phyloP scores from a whole-genome alignment of 2,329 filamentous ascomycete genomes.

The Pseudocercospora cruenta region DNA sequence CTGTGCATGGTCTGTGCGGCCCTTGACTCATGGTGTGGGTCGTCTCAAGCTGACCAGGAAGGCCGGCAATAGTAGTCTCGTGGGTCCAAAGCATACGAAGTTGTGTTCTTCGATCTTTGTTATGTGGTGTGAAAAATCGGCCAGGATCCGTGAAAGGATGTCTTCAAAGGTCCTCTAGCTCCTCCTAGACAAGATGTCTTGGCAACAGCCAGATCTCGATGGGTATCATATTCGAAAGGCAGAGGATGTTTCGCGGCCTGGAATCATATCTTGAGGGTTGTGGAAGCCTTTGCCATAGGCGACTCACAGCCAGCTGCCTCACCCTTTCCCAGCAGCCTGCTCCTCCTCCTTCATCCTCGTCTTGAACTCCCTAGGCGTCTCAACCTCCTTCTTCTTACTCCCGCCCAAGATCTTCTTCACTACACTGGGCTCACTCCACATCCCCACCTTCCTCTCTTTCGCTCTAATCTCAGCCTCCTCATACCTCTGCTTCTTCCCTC shows the following conservation, averaged over 20 bases:
- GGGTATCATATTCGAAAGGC: not conserved
- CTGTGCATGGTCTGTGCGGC: not conserved
- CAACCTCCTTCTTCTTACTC: slow-evolving; percentile 61
- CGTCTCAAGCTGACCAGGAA: not conserved
- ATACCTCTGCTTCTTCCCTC: slow-evolving; percentile 66
- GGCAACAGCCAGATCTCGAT: not conserved
- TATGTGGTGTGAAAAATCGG: not conserved
- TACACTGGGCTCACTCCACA: slow-evolving; percentile 65
- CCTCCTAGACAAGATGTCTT: not conserved
- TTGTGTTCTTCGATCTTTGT: not conserved
- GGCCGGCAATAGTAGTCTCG: not conserved
- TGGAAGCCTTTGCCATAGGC: not conserved
- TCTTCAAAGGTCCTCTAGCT: not conserved
- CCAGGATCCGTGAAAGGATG: not conserved
- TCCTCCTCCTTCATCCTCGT: slow-evolving; percentile 52
- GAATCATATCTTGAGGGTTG: not conserved
- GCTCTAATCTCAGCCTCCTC: slow-evolving; percentile 61
- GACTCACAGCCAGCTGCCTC: not conserved
- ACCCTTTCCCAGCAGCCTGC: not conserved
- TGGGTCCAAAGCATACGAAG: not conserved
- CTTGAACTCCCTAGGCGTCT: slow-evolving; percentile 91
- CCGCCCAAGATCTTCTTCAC: slow-evolving; percentile 48
- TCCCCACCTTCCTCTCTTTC: slow-evolving; percentile 47
- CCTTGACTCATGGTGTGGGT: not conserved
- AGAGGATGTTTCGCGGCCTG: not conserved